Evolutionary conservation across 2,329 filamentous ascomycete species (phyloP).

Genomic region (Cladosporium sp.): DNA sequence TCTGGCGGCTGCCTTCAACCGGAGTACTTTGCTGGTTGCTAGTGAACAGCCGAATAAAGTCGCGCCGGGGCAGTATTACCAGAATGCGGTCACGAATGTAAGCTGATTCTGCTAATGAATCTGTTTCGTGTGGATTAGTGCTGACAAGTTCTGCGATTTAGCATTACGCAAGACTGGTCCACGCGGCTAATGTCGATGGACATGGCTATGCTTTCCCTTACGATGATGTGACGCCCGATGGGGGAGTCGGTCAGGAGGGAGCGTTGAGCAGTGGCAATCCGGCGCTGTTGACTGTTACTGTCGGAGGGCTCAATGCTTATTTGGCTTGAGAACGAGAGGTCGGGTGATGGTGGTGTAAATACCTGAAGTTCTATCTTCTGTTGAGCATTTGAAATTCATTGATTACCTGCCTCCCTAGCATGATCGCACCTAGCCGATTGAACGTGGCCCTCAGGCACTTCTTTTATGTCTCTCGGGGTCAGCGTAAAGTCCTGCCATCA

Average conservation of each 20-base stretch:
- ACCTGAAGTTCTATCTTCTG: neutral
- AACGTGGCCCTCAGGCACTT: no score
- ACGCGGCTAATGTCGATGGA: slow-evolving; percentile 50
- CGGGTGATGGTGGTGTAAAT: no score
- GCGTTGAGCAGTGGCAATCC: slow-evolving; percentile 29
- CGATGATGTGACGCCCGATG: slow-evolving; percentile 61
- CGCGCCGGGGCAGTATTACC: slow-evolving; percentile 27
- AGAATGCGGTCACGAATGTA: slow-evolving; percentile 28
- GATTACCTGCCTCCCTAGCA: neutral
- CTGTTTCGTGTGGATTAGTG: neutral
- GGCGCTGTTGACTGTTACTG: slow-evolving; percentile 24
- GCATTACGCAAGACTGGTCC: slow-evolving; percentile 33
- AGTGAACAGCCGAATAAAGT: slow-evolving; percentile 34
- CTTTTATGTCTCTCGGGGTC: no score
- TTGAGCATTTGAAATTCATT: neutral
- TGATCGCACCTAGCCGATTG: neutral
- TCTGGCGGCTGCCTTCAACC: slow-evolving; percentile 71
- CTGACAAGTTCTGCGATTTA: slow-evolving; percentile 7
- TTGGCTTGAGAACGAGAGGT: slow-evolving; percentile 9
- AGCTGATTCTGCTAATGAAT: slow-evolving; percentile 10
- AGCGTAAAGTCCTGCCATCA: no score
- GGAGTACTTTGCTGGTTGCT: slow-evolving; percentile 59
- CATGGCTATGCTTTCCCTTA: slow-evolving; percentile 64
- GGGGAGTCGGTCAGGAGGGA: slow-evolving; percentile 38
- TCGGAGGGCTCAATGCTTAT: slow-evolving; percentile 29